Conservation (phyloP, 768 basidiomycete species). For the Russula vinacea region DNA sequence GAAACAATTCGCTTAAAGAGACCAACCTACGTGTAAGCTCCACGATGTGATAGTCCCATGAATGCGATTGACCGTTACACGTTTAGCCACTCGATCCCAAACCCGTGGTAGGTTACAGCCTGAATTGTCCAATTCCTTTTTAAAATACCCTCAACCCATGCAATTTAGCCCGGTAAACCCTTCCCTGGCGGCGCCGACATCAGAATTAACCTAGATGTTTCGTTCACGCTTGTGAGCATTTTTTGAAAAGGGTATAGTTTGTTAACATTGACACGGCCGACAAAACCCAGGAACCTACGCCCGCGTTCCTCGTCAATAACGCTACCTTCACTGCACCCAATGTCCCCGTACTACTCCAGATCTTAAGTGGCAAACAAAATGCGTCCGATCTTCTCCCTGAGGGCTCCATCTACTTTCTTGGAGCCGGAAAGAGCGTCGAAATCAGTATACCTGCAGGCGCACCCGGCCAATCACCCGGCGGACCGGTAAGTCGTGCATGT, state of each 20-base stretch:
- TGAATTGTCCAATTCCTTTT: not conserved
- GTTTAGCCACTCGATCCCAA: slow-evolving; percentile 4
- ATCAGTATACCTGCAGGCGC: slow-evolving; percentile 6
- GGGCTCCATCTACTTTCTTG: slow-evolving; percentile 1
- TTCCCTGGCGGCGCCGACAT: slow-evolving; percentile 15
- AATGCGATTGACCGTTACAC: slow-evolving; percentile 10
- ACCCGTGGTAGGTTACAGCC: slow-evolving; percentile 19
- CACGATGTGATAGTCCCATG: not conserved
- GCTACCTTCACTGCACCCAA: not conserved
- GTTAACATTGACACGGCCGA: not conserved
- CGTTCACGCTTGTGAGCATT: slow-evolving; percentile 14
- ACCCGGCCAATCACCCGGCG: slow-evolving; percentile 1
- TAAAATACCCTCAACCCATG: not conserved
- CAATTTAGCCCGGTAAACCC: slow-evolving; percentile 17
- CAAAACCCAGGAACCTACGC: not conserved
- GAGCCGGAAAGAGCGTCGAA: slow-evolving; percentile 5
- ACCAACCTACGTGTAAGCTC: slow-evolving; percentile 20
- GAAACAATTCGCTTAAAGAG: slow-evolving; percentile 8
- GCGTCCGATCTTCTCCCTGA: slow-evolving; percentile 7
- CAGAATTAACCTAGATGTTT: not conserved
- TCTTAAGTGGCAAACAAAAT: slow-evolving; percentile 6
- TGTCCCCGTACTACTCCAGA: slow-evolving; percentile 21
- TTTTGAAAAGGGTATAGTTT: not conserved
- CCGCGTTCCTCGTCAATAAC: slow-evolving; percentile 3
- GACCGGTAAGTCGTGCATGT: slow-evolving; percentile 6